These are phyloP conservation scores for Psidium friedrichsthalianum DNA, from an alignment of 345 rosid species.

Conservation along the genomic window DNA sequence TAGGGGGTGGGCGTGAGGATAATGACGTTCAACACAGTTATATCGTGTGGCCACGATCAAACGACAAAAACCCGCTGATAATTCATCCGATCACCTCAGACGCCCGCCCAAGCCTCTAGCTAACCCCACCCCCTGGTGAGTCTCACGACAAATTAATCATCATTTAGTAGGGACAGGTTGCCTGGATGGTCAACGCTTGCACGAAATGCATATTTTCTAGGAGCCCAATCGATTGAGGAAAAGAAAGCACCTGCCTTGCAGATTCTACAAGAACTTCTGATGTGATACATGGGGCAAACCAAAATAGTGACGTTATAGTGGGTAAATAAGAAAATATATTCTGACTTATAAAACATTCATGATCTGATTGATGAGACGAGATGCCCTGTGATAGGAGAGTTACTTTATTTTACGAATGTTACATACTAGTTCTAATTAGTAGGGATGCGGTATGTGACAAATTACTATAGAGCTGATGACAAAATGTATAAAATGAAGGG, in stretches of 20 bases:
- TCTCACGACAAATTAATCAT: neutral
- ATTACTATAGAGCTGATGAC: neutral
- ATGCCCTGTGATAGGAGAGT: neutral
- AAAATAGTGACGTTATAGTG: neutral
- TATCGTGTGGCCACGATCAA: neutral
- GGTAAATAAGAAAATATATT: neutral
- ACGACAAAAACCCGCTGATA: neutral
- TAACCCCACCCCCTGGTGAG: neutral
- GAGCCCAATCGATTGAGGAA: neutral
- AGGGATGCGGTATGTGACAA: neutral
- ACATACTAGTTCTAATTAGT: neutral
- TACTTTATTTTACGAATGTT: neutral
- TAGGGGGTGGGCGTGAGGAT: neutral
- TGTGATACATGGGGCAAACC: neutral
- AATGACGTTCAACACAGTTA: neutral
- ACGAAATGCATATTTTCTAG: neutral
- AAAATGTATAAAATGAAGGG: no score
- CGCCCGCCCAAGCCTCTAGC: neutral
- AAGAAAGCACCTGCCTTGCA: neutral
- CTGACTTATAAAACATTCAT: neutral
- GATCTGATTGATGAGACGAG: neutral
- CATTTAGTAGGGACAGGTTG: neutral
- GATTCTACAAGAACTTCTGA: neutral
- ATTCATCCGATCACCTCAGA: neutral
- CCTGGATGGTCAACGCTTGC: neutral